Evolutionary conservation across 306 rosid genomes (phyloP), one percentile per base, ranked within the genome.

Genomic region (Pueraria montana): DNA sequence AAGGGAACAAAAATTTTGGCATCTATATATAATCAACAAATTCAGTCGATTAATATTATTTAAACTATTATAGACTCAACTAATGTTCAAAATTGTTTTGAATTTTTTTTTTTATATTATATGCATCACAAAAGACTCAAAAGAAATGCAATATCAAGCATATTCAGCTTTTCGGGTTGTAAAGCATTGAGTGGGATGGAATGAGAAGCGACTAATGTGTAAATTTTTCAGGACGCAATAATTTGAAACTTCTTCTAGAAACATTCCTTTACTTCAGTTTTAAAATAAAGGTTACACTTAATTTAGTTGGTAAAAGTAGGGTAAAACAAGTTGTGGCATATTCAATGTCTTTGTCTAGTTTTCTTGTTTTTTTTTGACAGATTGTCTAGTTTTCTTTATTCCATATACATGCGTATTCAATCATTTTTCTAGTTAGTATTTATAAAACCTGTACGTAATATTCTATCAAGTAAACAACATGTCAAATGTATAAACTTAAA

Each of bases 1-100:
- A 40, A 80, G 20, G 49, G 83, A 68, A 80, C 56, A 27, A 27
- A 45, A 64, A 52, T 12, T 27, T 13, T 61, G 8, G 61, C 58
- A 65, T 66, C 27, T 24, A 8, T n/a, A n/a, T n/a, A n/a, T 46
- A 56, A 20, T 73, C 56, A 62, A 62, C 40, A 18, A 68, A 38
- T 38, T 67, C 6, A 26, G 2, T 5, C 11, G 0, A 27, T n/a
- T 56, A 38, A 68, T 63, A 68, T 52, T 40, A 24, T 38, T 6
- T 42, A 56, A 80, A 69, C 9, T 13, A 64, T 34, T 64, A 32
- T 64, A 17, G 7, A 65, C 72, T 36, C 4, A 36, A 36, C 30
- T 18, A 18, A n/a, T 67, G 30, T 23, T 36, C 27, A 0, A 6
- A 65, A 65, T 17, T 34, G 14, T 61, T 26, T 61, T 53, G 23